A percentile compares a stretch with the other conserved stretches of the same genome.
phyloP scores from a whole-genome alignment of 2,329 filamentous ascomycete genomes.

The Magnaporthiopsis incrustans region DNA sequence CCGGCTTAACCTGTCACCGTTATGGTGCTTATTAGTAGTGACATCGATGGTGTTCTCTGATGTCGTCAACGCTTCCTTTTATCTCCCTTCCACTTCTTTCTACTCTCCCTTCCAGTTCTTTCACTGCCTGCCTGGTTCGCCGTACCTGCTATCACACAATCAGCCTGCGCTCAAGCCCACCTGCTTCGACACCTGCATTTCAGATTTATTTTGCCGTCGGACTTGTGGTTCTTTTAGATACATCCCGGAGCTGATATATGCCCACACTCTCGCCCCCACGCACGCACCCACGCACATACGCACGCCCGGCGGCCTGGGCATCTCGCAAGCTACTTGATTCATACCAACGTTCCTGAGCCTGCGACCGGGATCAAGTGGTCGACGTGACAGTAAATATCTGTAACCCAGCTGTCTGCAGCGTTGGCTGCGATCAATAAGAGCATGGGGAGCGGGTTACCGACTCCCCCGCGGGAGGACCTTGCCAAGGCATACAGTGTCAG shows the following conservation, averaged over 20 bases:
- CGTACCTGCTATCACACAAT: no score
- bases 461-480: constrained; percentile 2
- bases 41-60: not conserved
- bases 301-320: no score
- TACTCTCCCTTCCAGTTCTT: not conserved
- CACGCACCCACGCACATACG: no score
- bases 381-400: not conserved
- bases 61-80: not conserved
- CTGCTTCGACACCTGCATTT: no score
- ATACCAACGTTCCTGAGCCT: not conserved
- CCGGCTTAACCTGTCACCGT: not conserved
- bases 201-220: not conserved
- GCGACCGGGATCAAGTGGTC: not conserved
- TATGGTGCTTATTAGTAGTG: not conserved
- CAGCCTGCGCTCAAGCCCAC: no score
- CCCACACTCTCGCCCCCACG: no score
- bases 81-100: not conserved
- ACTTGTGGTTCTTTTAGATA: no score
- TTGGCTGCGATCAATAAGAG: not conserved
- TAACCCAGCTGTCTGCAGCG: not conserved
- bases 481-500: not conserved
- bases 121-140: no score
- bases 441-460: constrained; percentile 1
- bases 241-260: no score
- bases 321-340: not conserved